Percentiles rank a stretch among this genome's conserved stretches.
phyloP scores from a whole-genome alignment of 2,329 filamentous ascomycete genomes.

The Penicillium sclerotigenum region DNA sequence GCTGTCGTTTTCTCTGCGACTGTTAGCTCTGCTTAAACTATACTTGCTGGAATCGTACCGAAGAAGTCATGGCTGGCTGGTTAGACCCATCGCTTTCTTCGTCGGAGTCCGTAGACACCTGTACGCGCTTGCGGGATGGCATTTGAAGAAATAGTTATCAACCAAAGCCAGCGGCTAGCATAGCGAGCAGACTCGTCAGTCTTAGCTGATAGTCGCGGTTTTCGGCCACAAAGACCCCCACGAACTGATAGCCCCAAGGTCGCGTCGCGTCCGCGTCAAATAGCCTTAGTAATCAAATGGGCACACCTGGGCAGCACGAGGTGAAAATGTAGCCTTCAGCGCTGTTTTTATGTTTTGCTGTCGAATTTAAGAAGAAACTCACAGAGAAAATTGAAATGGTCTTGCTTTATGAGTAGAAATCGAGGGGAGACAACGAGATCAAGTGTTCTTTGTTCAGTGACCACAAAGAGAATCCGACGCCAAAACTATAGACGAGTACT shows the following conservation, averaged over 20 bases:
- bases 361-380: neutral
- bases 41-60: conserved; percentile 27
- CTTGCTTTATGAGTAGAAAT: neutral
- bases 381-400: too few species aligned
- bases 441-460: neutral
- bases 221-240: neutral
- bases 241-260: neutral
- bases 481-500: neutral
- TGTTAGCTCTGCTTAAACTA: neutral
- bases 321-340: neutral
- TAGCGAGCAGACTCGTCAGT: neutral
- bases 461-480: neutral
- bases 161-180: neutral
- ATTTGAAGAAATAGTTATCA: conserved; percentile 26
- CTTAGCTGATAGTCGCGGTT: neutral
- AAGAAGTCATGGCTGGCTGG: conserved; percentile 22
- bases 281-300: conserved; percentile 1
- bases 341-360: neutral
- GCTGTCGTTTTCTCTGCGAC: conserved; percentile 43
- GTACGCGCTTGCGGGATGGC: conserved; percentile 44
- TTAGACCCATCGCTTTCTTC: conserved; percentile 32
- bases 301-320: too few species aligned
- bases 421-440: neutral
- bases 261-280: neutral
- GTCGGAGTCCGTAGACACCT: conserved; percentile 27